Conservation (phyloP, 2,329 filamentous ascomycete species). For the Colletotrichum simmondsii region DNA sequence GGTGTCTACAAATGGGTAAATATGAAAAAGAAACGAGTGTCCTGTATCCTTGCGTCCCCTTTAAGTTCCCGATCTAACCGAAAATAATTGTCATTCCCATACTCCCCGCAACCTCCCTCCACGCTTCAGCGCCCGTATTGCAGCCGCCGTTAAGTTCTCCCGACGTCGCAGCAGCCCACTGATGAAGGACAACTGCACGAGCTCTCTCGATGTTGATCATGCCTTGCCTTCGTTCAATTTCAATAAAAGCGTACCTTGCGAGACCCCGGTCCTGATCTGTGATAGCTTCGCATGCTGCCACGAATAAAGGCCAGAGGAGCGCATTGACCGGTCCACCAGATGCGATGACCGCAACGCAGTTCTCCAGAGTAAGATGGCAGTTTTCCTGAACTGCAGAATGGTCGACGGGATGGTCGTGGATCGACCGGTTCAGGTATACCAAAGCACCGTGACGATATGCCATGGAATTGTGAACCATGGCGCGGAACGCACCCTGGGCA, state of each 20-base stretch:
- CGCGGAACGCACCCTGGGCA: neutral
- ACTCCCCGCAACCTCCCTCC: constrained; percentile 6
- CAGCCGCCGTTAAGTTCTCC: constrained; percentile 49
- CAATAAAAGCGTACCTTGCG: constrained; percentile 61
- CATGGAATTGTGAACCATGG: neutral
- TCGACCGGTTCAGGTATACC: neutral
- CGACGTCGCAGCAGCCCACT: constrained; percentile 39
- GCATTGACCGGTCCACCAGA: constrained; percentile 70
- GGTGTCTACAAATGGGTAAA: neutral
- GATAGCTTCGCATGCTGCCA: constrained; percentile 68
- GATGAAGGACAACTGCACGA: neutral
- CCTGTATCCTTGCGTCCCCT: neutral
- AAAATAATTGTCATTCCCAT: constrained; percentile 15
- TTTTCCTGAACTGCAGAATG: constrained; percentile 65
- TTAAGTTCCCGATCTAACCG: neutral
- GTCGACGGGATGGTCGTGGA: constrained; percentile 16
- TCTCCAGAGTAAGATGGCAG: constrained; percentile 57
- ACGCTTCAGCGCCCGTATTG: neutral
- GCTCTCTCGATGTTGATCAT: constrained; percentile 62
- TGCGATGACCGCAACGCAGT: constrained; percentile 64
- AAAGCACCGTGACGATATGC: neutral
- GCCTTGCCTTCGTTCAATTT: constrained; percentile 66
- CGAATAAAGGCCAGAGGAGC: constrained; percentile 72
- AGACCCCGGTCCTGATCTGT: constrained; percentile 60
- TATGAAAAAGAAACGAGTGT: neutral